These are phyloP conservation scores for Ceratobasidium theobromae DNA, from an alignment of 1,284 basidiomycete genomes.

Conservation along the genomic window DNA sequence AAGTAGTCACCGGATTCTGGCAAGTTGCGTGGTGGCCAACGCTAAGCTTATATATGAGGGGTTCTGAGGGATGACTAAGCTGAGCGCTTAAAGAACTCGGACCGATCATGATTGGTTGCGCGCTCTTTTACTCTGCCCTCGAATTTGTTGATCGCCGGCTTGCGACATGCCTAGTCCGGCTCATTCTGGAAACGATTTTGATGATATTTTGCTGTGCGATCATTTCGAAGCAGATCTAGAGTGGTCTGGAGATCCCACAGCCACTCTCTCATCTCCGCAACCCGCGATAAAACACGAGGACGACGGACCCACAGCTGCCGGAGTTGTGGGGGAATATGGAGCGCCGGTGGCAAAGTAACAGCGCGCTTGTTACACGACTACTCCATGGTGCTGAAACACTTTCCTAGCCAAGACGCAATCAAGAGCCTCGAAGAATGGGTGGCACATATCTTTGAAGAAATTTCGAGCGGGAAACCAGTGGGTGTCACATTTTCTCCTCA, in stretches of 20 bases:
- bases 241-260: not conserved
- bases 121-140: not conserved
- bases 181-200: not conserved
- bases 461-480: slow-evolving; percentile 22
- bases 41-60: slow-evolving; percentile 6
- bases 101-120: not conserved
- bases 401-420: slow-evolving; percentile 15
- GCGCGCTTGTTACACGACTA: not conserved
- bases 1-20: not conserved
- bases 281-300: not conserved
- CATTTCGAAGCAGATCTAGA: not conserved
- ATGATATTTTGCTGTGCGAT: not conserved
- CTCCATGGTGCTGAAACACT: not conserved
- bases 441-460: slow-evolving; percentile 30
- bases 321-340: not conserved
- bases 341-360: not conserved
- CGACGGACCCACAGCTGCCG: not conserved
- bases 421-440: slow-evolving; percentile 19
- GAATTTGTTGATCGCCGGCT: too few species aligned
- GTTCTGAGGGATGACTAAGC: not conserved
- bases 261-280: not conserved
- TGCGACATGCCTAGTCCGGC: not conserved
- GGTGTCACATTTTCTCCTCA: not conserved
- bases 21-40: not conserved
- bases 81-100: slow-evolving; percentile 3